Evolutionary conservation across 805 yeast genomes (phyloP).

Genomic region (Schizosaccharomyces cryophilus): DNA sequence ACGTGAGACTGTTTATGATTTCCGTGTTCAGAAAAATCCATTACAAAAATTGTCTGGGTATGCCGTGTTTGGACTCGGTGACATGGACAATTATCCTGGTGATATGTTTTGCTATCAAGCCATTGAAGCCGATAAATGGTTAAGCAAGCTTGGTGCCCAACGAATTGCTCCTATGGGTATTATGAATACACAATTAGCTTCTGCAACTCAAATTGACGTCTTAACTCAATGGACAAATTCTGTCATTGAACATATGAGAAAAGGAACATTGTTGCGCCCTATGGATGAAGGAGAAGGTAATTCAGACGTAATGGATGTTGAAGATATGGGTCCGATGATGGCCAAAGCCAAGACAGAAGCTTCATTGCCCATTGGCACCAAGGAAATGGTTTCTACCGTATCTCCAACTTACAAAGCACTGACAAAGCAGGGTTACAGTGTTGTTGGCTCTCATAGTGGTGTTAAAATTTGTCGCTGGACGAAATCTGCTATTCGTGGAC

Average conservation of each 20-base stretch:
- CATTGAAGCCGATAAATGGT: slow-evolving; percentile 39
- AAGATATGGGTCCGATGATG: slow-evolving; percentile 55
- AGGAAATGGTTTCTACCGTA: slow-evolving; percentile 72
- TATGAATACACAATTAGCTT: background rate
- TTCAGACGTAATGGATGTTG: slow-evolving; percentile 40
- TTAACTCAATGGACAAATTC: background rate
- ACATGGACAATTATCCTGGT: slow-evolving; percentile 54
- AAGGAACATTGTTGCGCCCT: background rate
- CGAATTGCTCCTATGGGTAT: slow-evolving; percentile 16
- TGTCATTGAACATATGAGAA: background rate
- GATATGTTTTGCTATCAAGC: slow-evolving; percentile 75
- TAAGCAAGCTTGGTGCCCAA: slow-evolving; percentile 67
- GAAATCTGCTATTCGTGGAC: slow-evolving; percentile 73
- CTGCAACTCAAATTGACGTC: background rate
- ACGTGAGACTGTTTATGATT: slow-evolving; percentile 60
- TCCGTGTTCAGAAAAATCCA: slow-evolving; percentile 66
- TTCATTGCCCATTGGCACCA: slow-evolving; percentile 16
- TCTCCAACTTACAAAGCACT: slow-evolving; percentile 73
- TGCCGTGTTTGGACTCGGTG: slow-evolving; percentile 73
- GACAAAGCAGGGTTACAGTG: slow-evolving; percentile 80
- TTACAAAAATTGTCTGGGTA: slow-evolving; percentile 46
- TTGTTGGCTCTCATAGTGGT: slow-evolving; percentile 85
- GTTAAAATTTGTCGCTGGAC: slow-evolving; percentile 94
- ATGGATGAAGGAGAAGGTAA: background rate
- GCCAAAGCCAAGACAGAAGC: slow-evolving; percentile 11